Evolutionary conservation across 164 flowering plant species (phyloP), one percentile per base, ranked within the genome.

Genomic region (Amborella trichopoda): DNA sequence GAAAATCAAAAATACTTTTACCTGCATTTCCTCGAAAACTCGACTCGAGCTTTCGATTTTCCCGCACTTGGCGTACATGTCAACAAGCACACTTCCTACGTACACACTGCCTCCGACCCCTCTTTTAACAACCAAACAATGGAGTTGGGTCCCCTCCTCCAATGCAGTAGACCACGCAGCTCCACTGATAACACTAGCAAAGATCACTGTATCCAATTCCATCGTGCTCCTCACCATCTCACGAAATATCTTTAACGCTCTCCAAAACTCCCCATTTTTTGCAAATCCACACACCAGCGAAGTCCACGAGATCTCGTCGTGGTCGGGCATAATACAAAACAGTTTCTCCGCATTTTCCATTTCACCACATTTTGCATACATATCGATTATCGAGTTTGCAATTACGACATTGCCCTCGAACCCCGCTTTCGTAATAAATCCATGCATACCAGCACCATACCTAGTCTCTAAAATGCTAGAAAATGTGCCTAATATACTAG

Each of bases 41-140:
- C 30, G 25, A 27, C 27, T 28, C 17, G 70, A 59, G 26, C 54
- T 52, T 5, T 53, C 66, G 10, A 39, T 39, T 2, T 12, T 46
- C 18, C 59, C 65, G 49, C 58, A 52, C 49, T 65, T 65, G n/a
- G 46, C 58, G 53, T 60, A 65, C 62, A 65, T 43, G 36, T 60
- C 69, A 32, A 65, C 44, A 51, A 60, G 53, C 11, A 66, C 46
- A 2, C 63, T 54, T 17, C 51, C 60, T 33, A 58, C 5, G 48
- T 32, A 54, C 4, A 61, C 60, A 50, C 62, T 67, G 8, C 54
- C 17, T 21, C 23, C 39, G 26, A 50, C 37, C 36, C 62, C 68
- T 48, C 30, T 49, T 16, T 3, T 43, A 3, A 52, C 17, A 6
- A 63, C 37, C 28, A 48, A 59, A 5, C 43, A 58, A 28, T 67